These are phyloP conservation scores for Saccharomyces hybrid DNA, from an alignment of 1,139 yeast genomes.

Conservation along the genomic window DNA sequence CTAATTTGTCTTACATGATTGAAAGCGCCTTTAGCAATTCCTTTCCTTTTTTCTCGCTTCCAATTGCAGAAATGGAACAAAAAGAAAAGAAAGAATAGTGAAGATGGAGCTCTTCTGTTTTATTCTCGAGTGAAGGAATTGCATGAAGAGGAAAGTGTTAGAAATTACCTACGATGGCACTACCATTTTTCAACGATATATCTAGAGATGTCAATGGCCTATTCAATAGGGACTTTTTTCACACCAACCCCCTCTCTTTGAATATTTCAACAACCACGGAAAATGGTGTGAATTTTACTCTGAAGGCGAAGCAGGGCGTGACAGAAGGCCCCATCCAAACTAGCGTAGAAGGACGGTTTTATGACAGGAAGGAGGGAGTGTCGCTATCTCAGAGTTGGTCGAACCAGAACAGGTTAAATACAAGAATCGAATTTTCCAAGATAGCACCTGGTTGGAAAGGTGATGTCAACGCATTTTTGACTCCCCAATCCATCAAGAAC, in stretches of 20 bases:
- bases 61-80: background rate
- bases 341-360: conserved; percentile 83
- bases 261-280: conserved; percentile 93
- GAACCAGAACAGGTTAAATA: conserved; percentile 84
- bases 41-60: background rate
- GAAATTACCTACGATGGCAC: conserved; percentile 39
- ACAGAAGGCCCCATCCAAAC: conserved; percentile 82
- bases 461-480: conserved; percentile 80
- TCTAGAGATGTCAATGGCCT: conserved; percentile 87
- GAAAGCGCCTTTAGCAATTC: background rate
- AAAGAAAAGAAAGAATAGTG: background rate
- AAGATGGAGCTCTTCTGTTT: background rate
- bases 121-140: background rate
- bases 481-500: conserved; percentile 82
- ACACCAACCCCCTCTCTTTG: conserved; percentile 75
- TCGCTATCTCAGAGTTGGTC: conserved; percentile 97
- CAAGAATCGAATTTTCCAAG: conserved; percentile 89
- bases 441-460: conserved; percentile 94
- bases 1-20: background rate
- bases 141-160: background rate
- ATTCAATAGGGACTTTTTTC: conserved; percentile 89
- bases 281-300: conserved; percentile 91
- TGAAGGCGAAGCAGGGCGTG: conserved; percentile 80
- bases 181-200: conserved; percentile 82
- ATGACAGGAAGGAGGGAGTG: conserved; percentile 89